Conservation (phyloP, 192 early-diverging fungal genomes). For the Backusella macrospora region DNA sequence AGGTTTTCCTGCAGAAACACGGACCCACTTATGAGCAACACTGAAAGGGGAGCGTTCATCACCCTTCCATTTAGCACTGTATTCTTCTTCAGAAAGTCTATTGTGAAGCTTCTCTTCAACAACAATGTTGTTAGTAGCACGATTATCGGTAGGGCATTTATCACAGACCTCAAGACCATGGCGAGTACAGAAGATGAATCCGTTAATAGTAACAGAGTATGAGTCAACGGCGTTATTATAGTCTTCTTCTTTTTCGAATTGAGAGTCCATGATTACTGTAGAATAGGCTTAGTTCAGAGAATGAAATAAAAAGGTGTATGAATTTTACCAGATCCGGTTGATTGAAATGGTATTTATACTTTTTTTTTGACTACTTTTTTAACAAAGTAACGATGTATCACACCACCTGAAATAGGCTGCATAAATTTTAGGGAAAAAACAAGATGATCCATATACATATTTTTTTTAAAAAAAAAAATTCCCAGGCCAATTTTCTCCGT, state of each 20-base stretch:
- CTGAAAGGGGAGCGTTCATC: constrained; percentile 37
- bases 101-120: constrained; percentile 34
- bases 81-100: constrained; percentile 32
- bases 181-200: constrained; percentile 41
- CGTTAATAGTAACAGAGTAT: constrained; percentile 36
- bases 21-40: constrained; percentile 30
- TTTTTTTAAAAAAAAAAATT: not conserved
- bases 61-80: constrained; percentile 35
- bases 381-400: constrained; percentile 6
- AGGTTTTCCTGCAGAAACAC: constrained; percentile 34
- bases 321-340: not conserved
- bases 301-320: constrained; percentile 5
- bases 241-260: constrained; percentile 27
- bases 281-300: not conserved
- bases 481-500: constrained; percentile 12
- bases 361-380: constrained; percentile 17
- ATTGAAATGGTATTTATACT: not conserved
- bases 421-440: constrained; percentile 6
- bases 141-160: constrained; percentile 42
- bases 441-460: not conserved
- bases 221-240: constrained; percentile 30
- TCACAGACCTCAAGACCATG: constrained; percentile 38
- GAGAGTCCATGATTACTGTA: constrained; percentile 25
- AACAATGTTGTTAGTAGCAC: constrained; percentile 30
- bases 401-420: constrained; percentile 1